Conservation (phyloP, 495 filamentous ascomycete species). For the Talaromyces thailandensis region DNA sequence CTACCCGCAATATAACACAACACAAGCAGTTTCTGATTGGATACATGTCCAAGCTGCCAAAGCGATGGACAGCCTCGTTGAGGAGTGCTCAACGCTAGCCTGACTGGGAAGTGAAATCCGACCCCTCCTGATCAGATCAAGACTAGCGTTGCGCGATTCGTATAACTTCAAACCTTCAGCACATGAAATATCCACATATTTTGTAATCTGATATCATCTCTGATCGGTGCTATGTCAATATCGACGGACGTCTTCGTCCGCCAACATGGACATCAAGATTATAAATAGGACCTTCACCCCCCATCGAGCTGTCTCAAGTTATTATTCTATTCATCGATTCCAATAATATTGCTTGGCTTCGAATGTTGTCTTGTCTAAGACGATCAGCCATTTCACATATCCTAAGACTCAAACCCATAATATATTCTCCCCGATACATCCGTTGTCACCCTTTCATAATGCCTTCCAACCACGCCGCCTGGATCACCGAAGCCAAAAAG, state of each 20-base stretch:
- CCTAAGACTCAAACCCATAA: neutral
- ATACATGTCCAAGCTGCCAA: neutral
- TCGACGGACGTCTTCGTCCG: neutral
- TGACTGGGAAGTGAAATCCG: neutral
- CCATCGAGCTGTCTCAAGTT: neutral
- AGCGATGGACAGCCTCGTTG: neutral
- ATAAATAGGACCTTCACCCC: neutral
- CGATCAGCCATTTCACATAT: neutral
- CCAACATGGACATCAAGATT: neutral
- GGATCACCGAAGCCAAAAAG: constrained; percentile 16
- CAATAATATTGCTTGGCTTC: neutral
- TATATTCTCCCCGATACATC: neutral
- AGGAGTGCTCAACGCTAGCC: neutral
- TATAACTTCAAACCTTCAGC: neutral
- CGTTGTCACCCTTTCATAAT: neutral
- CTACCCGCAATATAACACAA: neutral
- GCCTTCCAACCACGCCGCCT: constrained; percentile 31
- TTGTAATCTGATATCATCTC: neutral
- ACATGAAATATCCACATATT: neutral
- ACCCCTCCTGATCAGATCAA: neutral
- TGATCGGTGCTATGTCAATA: neutral
- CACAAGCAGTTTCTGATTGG: too few relatives aligned
- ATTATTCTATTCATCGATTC: neutral
- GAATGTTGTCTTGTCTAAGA: neutral
- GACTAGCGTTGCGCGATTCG: neutral